Percentiles rank a stretch among this genome's conserved stretches.
phyloP scores from a whole-genome alignment of 495 filamentous ascomycete species.

The Aspergillus mulundensis region DNA sequence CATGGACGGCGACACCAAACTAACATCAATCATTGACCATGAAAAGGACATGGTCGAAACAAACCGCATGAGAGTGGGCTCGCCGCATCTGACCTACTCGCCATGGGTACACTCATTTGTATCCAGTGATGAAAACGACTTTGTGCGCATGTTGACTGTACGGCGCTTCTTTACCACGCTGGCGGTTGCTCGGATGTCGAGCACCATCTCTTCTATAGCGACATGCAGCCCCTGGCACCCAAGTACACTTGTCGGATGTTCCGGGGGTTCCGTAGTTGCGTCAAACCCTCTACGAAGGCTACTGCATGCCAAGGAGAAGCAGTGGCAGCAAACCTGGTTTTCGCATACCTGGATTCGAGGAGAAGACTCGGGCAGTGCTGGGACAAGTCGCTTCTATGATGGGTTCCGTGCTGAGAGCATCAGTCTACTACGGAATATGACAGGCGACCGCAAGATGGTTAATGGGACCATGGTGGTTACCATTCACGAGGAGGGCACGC shows the following conservation, averaged over 20 bases:
- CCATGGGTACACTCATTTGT: slow-evolving; percentile 52
- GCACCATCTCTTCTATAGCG: slow-evolving; percentile 38
- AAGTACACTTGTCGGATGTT: slow-evolving; percentile 50
- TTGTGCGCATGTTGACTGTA: slow-evolving; percentile 47
- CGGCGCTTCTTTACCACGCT: slow-evolving; percentile 55
- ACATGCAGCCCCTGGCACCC: slow-evolving; percentile 49
- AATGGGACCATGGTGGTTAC: slow-evolving; percentile 42
- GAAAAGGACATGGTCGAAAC: slow-evolving; percentile 46
- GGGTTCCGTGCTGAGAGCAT: slow-evolving; percentile 51
- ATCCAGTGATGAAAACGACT: slow-evolving; percentile 55
- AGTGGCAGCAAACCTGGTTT: slow-evolving; percentile 61
- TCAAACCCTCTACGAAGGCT: slow-evolving; percentile 55
- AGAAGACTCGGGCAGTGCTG: slow-evolving; percentile 27
- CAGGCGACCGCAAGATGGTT: slow-evolving; percentile 28
- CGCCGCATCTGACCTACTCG: slow-evolving; percentile 49
- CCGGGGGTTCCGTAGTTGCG: slow-evolving; percentile 51
- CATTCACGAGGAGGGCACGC: slow-evolving; percentile 56
- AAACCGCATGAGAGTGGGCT: slow-evolving; percentile 49
- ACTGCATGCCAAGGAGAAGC: slow-evolving; percentile 49
- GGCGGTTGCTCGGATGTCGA: slow-evolving; percentile 32
- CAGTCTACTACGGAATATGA: slow-evolving; percentile 29
- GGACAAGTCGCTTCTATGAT: slow-evolving; percentile 55
- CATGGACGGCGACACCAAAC: slow-evolving; percentile 55
- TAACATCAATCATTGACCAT: slow-evolving; percentile 53
- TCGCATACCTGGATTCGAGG: slow-evolving; percentile 53